Evolutionary conservation across 768 basidiomycete species (phyloP), one percentile per base, ranked within the genome.

Genomic region (Tricholoma bakamatsutake): DNA sequence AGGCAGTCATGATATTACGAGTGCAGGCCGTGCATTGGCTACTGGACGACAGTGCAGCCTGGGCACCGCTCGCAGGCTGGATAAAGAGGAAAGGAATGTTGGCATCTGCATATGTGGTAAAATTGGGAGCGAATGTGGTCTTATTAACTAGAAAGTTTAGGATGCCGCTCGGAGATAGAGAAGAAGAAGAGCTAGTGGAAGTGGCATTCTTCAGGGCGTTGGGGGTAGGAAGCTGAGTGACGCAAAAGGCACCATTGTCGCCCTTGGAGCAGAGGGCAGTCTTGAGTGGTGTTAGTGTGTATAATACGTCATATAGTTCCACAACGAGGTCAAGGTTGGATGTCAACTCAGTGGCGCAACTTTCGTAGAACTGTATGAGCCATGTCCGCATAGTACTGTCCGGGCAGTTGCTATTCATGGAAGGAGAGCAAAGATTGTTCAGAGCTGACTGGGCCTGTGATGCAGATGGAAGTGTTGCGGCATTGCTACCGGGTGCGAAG

Each of bases 31-130:
- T 84, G 84, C 96, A 98, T 43, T 97, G 85, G 21, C 70, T 52
- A 27, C 69, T 61, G n/a, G 75, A 68, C 27, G 78, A 35, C 65
- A 80, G 71, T 57, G 63, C 58, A 9, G 46, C 13, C 28, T 48
- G 46, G 18, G 12, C 9, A 17, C 46, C 46, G 11, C 17, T 31
- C 10, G 46, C 28, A 45, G 87, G 75, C 28, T 77, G 67, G 65
- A 90, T 79, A 84, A 89, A 84, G 61, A 98, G 76, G 88, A 91
- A 97, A 34, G 82, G 75, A 53, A 97, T 70, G 76, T 88, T 90
- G 65, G 79, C 80, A 46, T 72, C 60, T 45, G 62, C 58, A 72
- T 77, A 87, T 9, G 80, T 78, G 9, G 75, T 74, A 45, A 76
- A 68, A 71, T 90, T 85, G 56, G 85, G n/a, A n/a, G n/a, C n/a